Conservation (phyloP, 495 filamentous ascomycete genomes). For the Aspergillus ostianus region DNA sequence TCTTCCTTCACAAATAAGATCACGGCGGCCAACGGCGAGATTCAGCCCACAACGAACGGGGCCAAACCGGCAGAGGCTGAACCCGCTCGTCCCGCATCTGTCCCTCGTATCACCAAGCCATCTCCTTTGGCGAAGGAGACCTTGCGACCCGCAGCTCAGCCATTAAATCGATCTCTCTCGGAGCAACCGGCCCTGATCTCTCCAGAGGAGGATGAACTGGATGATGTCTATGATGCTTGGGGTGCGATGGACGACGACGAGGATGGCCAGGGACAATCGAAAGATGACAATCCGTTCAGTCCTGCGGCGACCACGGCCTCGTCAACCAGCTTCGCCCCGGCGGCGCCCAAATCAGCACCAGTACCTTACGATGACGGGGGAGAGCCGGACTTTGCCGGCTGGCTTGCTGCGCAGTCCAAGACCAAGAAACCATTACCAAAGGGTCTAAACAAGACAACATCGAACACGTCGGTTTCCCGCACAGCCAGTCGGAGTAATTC, state of each 20-base stretch:
- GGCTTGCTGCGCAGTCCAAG: slow-evolving; percentile 79
- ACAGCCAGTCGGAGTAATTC: slow-evolving; percentile 34
- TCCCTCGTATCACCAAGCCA: slow-evolving; percentile 45
- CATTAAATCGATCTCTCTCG: slow-evolving; percentile 38
- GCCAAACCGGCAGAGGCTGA: slow-evolving; percentile 31
- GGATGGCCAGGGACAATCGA: slow-evolving; percentile 44
- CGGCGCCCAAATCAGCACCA: slow-evolving; percentile 30
- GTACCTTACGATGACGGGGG: slow-evolving; percentile 74
- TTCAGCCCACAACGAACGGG: slow-evolving; percentile 53
- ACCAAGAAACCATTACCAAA: slow-evolving; percentile 76
- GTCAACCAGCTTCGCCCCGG: slow-evolving; percentile 26
- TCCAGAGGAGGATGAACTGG: slow-evolving; percentile 42
- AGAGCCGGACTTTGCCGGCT: slow-evolving; percentile 91
- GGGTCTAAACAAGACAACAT: slow-evolving; percentile 60
- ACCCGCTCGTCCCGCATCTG: slow-evolving; percentile 41
- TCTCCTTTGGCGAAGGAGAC: slow-evolving; percentile 45
- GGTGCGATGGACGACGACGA: slow-evolving; percentile 67
- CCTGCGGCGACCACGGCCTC: slow-evolving; percentile 39
- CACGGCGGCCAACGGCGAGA: slow-evolving; percentile 77
- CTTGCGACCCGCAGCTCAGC: slow-evolving; percentile 39
- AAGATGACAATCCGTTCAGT: slow-evolving; percentile 49
- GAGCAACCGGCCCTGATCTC: slow-evolving; percentile 44
- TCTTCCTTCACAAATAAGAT: slow-evolving; percentile 98
- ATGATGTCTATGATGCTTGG: slow-evolving; percentile 65
- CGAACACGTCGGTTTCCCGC: slow-evolving; percentile 27